Base-by-base conservation (phyloP, 2,329 filamentous ascomycete species). In the Fusarium buxicola region DNA sequence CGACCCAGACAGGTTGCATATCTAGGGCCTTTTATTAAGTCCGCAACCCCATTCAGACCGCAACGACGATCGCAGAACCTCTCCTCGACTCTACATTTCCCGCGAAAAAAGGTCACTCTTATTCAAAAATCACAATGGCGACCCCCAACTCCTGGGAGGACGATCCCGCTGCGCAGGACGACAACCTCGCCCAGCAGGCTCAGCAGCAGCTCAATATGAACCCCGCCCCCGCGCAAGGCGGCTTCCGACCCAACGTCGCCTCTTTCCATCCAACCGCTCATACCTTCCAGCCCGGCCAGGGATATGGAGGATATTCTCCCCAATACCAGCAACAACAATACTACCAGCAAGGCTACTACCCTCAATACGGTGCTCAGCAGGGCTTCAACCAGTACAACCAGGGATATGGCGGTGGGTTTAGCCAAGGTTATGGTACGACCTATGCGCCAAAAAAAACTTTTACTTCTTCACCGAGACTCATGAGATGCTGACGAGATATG, bases 111-210 rank as follows among this genome's bases (percentile, higher is more conserved):
- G 40, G 44, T 49, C 43, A 50, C 39, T 32, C 54, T 47, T 41
- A 43, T 43, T 31, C 25, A 65, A 56, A 60, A 54, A 45, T 58
- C 69, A 84, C 53, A 73, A 97, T 97, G 93, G 90, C 94, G 71
- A 89, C 94, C 77, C 91, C 92, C 73, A 93, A 96, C 78, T 97
- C 93, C 63, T 98, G 95, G 92, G 94, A 98, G 81, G 92, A 96
- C 73, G 92, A 94, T 73, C 88, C 89, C 72, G 83, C 89, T 52
- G 88, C 87, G 63, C 89, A 92, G 82, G 90, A 94, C 72, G 90
- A 92, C 71, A 86, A 86, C 76, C 87, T 96, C 77, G 86, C 91
- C 62, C 88, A 88, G 71, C 91, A 94, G 82, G 81, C 91, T 32
- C 86, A 90, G 71, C 87, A 90, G 76, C 89, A 90, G 76, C 84